Evolutionary conservation across 1,139 yeast species (phyloP), one percentile per base, ranked within the genome.

Genomic region (Geotrichum candidum): DNA sequence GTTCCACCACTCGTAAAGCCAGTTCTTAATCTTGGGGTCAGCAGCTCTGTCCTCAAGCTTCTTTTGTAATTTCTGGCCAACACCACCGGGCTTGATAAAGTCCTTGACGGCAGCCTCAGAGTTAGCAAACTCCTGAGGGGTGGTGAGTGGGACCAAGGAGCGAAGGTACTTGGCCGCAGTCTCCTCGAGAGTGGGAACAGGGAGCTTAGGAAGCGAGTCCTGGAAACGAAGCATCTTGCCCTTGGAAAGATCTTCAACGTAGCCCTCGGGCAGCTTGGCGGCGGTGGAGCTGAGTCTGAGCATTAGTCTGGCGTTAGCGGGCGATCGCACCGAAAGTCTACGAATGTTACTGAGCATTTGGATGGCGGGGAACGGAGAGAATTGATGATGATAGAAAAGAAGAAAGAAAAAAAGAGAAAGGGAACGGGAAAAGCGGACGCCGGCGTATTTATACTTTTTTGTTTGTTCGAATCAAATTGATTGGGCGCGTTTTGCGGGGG

Each of bases 1-100:
- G 74, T 92, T 96, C 99, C 99, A 94, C 82, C 88, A 90, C 65
- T 84, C 88, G 61, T 90, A 84, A 71, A 94, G 82, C 99, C 99
- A 94, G 76, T 94, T 94, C 73, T 90, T 86, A 60, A 75, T 78
- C 62, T 72, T 76, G 67, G 85, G 82, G 64, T 77, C 82, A 51
- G 76, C 70, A 52, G 95, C 86, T 68, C 84, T 84, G 35, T 81
- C 78, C 53, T 76, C 72, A 62, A 94, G 81, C 67, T 94, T 82
- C 61, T 78, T 68, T 73, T 94, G 98, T 66, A 94, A 81, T 50
- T 76, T 76, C 56, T 83, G 84, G 53, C 96, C 96, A 62, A 79
- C 79, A 18, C 90, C 89, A 51, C 84, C 84, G 6, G 84, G 76
- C 60, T 78, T 75, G 63, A 84, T 75, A 70, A 94, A 91, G 59